Evolutionary conservation across 768 basidiomycete species (phyloP), one percentile per base, ranked within the genome.

Genomic region (Phlebiopsis gigantea): DNA sequence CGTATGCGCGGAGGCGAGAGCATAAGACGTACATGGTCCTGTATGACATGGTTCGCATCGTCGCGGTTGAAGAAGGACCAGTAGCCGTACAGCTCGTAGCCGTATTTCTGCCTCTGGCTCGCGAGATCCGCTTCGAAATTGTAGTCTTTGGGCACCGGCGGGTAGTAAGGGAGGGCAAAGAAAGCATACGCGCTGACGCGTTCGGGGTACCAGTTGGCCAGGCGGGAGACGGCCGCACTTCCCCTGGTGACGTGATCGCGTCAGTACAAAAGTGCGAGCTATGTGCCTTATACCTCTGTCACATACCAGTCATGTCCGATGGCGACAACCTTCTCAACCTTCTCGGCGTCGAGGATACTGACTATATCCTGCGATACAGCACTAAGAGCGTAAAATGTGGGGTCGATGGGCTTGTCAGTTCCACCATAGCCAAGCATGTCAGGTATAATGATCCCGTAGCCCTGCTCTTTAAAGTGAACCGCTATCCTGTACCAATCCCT

Each of bases 351-450:
- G 28, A 75, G 63, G 2, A 75, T 63, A 34, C 68, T 71, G 39
- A 70, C 60, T 19, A 74, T 54, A 57, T 74, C 72, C 12, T 61
- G 54, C n/a, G 63, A 53, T 26, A 75, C 53, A 31, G 39, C 51
- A 26, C 60, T 68, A 1, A 50, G 56, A 3, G 58, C 62, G 60
- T 72, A 75, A 47, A 48, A 34, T 19, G 61, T 56, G 5, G 55
- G 47, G 21, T 72, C 66, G 0, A 53, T 58, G 4, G 78, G 71
- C 62, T 77, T 79, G 56, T 72, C 71, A 4, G 80, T 78, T 21
- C 63, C 72, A 12, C 77, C 79, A 31, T 69, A 72, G 8, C 79
- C 79, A 12, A 80, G 71, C 60, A 78, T 71, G 61, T 80, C 79
- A 4, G 30, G 39, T 10, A 71, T 74, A 50, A 81, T 63, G 17